Percentiles rank a stretch among this genome's conserved stretches.
Conservation (phyloP, 2,329 filamentous ascomycete species). For the Remersonia thermophila region DNA sequence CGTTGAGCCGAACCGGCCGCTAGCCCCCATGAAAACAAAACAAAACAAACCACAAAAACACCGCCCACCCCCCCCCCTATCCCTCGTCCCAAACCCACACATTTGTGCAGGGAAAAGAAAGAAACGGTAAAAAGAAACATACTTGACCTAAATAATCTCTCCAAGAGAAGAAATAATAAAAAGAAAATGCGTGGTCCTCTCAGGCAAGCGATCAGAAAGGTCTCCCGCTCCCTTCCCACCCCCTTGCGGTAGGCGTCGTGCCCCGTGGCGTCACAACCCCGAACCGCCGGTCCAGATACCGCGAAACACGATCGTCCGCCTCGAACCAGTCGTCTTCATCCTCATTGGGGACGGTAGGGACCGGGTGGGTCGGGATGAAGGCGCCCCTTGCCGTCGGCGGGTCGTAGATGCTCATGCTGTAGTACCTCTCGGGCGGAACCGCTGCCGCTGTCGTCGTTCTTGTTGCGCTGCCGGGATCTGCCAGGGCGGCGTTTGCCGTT, state of each 20-base stretch:
- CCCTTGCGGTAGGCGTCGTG: slow-evolving; percentile 13
- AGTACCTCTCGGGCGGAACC: slow-evolving; percentile 16
- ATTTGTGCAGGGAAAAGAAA: not conserved
- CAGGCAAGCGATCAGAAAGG: slow-evolving; percentile 9
- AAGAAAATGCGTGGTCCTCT: no score
- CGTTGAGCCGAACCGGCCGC: no score
- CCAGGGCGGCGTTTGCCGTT: no score
- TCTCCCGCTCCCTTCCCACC: slow-evolving; percentile 15
- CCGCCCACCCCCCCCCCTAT: no score
- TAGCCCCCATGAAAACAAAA: no score
- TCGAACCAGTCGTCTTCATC: slow-evolving; percentile 14
- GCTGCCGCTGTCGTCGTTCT: no score
- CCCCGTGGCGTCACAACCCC: slow-evolving; percentile 17
- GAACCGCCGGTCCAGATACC: slow-evolving; percentile 18
- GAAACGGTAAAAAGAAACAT: not conserved
- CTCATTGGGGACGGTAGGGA: slow-evolving; percentile 1
- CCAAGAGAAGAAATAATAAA: not conserved
- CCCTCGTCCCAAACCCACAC: no score
- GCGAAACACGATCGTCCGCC: slow-evolving; percentile 18
- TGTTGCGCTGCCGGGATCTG: no score
- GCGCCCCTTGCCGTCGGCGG: no score
- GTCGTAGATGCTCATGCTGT: slow-evolving; percentile 18
- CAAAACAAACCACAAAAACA: no score
- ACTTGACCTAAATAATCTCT: no score
- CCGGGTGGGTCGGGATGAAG: no score